Conservation (phyloP, 1,284 basidiomycete genomes). For the Clitocybe nebularis region DNA sequence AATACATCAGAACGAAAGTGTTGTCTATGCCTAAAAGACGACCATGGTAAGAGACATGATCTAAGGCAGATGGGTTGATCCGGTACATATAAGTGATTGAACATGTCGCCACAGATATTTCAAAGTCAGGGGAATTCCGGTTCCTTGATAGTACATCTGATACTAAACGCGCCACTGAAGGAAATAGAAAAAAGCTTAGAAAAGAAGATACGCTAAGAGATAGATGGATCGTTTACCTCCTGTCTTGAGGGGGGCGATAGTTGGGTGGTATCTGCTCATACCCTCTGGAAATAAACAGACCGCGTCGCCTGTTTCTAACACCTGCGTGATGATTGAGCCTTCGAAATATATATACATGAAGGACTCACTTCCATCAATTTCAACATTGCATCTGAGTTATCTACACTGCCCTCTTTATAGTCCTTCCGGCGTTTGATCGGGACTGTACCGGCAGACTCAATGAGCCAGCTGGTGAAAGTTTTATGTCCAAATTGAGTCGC, state of each 20-base stretch:
- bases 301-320: slow-evolving; percentile 73
- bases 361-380: slow-evolving; percentile 62
- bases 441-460: slow-evolving; percentile 81
- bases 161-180: slow-evolving; percentile 70
- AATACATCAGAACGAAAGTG: slow-evolving; percentile 85
- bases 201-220: background rate
- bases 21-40: slow-evolving; percentile 46
- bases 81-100: slow-evolving; percentile 83
- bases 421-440: slow-evolving; percentile 78
- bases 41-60: slow-evolving; percentile 3
- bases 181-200: slow-evolving; percentile 6
- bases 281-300: slow-evolving; percentile 84
- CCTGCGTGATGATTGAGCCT: too few relatives aligned
- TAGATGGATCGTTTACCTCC: slow-evolving; percentile 51
- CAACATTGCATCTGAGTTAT: slow-evolving; percentile 69
- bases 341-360: too few relatives aligned
- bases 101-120: slow-evolving; percentile 70
- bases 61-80: slow-evolving; percentile 15
- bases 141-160: slow-evolving; percentile 76
- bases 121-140: slow-evolving; percentile 61
- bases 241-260: slow-evolving; percentile 79
- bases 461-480: slow-evolving; percentile 86
- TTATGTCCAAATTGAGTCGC: slow-evolving; percentile 76
- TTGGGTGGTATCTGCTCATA: slow-evolving; percentile 77
- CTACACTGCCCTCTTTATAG: slow-evolving; percentile 43